Percentiles rank a stretch among this genome's conserved stretches.
Evolutionary conservation across 1,284 basidiomycete genomes (phyloP).

Genomic region (Coniferiporia weirii): DNA sequence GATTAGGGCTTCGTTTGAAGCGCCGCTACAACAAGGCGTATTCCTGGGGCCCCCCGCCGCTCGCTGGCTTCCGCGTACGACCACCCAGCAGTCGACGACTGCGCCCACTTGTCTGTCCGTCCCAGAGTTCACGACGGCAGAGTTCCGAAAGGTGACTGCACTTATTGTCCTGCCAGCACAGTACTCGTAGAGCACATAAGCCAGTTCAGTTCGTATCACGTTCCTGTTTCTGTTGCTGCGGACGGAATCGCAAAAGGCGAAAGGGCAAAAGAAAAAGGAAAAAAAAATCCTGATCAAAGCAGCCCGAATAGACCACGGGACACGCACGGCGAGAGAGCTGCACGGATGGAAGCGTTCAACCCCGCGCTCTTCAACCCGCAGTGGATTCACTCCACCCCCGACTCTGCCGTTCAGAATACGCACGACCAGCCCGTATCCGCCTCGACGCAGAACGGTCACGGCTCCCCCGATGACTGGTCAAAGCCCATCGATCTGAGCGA

Average conservation of each 20-base stretch:
- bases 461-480: not conserved
- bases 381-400: not conserved
- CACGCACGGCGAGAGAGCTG: not conserved
- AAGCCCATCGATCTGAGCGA: conserved; percentile 39
- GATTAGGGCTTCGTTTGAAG: no score
- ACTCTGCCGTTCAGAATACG: not conserved
- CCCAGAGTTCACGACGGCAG: no score
- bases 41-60: no score
- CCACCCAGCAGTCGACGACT: no score
- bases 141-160: no score
- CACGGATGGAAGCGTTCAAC: not conserved
- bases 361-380: not conserved
- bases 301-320: not conserved
- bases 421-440: not conserved
- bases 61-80: no score
- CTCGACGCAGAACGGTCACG: not conserved
- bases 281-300: not conserved
- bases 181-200: no score
- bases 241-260: not conserved
- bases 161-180: no score
- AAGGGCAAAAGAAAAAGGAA: not conserved
- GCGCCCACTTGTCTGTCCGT: no score
- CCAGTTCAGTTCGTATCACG: no score
- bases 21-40: no score
- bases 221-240: no score